Evolutionary conservation across 805 yeast genomes (phyloP).

Genomic region (Barnettozyma pratensis): DNA sequence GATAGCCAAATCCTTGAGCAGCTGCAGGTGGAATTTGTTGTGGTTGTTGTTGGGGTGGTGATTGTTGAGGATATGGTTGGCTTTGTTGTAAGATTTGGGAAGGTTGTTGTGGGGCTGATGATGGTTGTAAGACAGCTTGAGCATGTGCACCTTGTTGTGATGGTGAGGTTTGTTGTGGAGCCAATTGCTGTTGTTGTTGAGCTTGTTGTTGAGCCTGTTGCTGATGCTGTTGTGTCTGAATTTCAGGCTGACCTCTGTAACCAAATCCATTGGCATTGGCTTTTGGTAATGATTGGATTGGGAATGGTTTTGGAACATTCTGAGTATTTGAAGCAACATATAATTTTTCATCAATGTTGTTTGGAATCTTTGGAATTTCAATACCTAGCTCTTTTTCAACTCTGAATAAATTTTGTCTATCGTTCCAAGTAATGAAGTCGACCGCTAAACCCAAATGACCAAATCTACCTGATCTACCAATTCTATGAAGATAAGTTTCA

Average conservation of each 20-base stretch:
- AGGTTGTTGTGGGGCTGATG: constrained; percentile 16
- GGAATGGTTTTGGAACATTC: constrained; percentile 85
- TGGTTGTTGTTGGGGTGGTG: constrained; percentile 15
- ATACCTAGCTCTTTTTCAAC: constrained; percentile 97
- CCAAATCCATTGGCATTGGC: constrained; percentile 34
- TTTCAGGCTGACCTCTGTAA: constrained; percentile 42
- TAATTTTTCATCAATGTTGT: constrained; percentile 80
- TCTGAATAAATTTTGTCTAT: constrained; percentile 86
- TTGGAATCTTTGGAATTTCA: constrained; percentile 94
- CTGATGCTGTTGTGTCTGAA: constrained; percentile 18
- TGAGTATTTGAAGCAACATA: constrained; percentile 79
- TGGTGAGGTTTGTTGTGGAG: constrained; percentile 18
- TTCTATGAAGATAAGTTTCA: constrained; percentile 95
- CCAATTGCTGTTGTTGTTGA: constrained; percentile 14
- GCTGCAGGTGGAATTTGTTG: constrained; percentile 14
- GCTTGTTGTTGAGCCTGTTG: constrained; percentile 10
- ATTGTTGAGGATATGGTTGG: constrained; percentile 10
- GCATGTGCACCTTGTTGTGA: constrained; percentile 18
- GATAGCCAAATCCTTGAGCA: constrained; percentile 13
- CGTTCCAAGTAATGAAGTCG: constrained; percentile 94
- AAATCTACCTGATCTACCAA: constrained; percentile 98
- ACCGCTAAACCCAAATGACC: constrained; percentile 98
- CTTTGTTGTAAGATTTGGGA: constrained; percentile 13
- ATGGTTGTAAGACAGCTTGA: constrained; percentile 10
- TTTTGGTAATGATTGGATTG: constrained; percentile 53